These are phyloP conservation scores for Alloascoidea africana DNA, from an alignment of 805 yeast genomes.

Conservation along the genomic window DNA sequence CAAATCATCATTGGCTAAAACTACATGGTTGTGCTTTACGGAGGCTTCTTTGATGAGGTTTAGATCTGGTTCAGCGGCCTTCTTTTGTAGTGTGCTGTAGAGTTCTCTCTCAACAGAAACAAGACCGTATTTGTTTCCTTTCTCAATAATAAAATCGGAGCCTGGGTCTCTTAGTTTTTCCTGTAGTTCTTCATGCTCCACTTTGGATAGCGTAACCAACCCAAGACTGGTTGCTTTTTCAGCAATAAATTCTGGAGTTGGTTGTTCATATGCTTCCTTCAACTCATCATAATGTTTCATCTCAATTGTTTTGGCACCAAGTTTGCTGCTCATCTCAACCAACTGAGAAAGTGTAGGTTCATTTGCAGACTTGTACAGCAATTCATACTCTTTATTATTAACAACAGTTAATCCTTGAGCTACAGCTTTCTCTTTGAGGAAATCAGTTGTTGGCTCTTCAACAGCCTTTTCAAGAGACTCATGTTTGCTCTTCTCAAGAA, in stretches of 20 bases:
- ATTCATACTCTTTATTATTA: slow-evolving; percentile 6
- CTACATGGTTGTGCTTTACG: no score
- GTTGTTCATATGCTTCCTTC: slow-evolving; percentile 6
- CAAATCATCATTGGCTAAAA: not conserved
- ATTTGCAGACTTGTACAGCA: slow-evolving; percentile 3
- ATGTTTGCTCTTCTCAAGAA: slow-evolving; percentile 1
- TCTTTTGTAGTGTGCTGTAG: slow-evolving; percentile 10
- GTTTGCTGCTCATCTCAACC: slow-evolving; percentile 9
- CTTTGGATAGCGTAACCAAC: slow-evolving; percentile 16
- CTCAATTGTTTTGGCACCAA: slow-evolving; percentile 17
- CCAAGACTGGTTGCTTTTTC: slow-evolving; percentile 19
- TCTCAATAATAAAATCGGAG: not conserved
- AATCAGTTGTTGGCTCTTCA: slow-evolving; percentile 2
- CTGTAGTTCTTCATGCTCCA: slow-evolving; percentile 7
- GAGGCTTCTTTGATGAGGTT: no score
- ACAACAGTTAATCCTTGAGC: slow-evolving; percentile 1
- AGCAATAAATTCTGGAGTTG: slow-evolving; percentile 12
- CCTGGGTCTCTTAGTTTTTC: slow-evolving; percentile 5
- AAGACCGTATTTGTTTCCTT: not conserved
- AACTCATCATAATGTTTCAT: slow-evolving; percentile 15
- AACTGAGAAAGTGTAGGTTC: slow-evolving; percentile 3
- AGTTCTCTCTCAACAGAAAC: slow-evolving; percentile 10
- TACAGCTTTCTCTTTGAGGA: slow-evolving; percentile 3
- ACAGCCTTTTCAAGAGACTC: not conserved
- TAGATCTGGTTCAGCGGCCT: slow-evolving; percentile 5